Evolutionary conservation across 441 rosid species (phyloP).

Genomic region (Populus trichocarpa): DNA sequence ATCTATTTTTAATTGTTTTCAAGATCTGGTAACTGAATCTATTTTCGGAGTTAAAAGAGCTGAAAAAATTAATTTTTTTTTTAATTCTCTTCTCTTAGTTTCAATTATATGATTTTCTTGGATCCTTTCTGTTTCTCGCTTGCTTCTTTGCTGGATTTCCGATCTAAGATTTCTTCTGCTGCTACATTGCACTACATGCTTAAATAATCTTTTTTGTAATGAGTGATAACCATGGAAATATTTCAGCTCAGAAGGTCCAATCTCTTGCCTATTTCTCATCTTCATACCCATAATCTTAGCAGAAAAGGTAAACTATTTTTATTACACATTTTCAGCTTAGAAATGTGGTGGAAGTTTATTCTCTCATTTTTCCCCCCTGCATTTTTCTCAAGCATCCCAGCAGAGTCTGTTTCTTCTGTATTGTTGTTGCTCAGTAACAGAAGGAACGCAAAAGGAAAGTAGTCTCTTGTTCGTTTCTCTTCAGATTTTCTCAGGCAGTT

Average conservation of each 20-base stretch:
- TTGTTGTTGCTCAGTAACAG: background rate
- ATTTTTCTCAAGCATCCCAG: background rate
- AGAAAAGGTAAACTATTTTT: slow-evolving; percentile 28
- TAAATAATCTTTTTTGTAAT: slow-evolving; percentile 5
- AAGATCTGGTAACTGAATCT: slow-evolving; percentile 24
- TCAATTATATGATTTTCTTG: slow-evolving; percentile 14
- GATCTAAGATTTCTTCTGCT: slow-evolving; percentile 18
- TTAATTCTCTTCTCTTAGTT: background rate
- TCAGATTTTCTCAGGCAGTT: background rate
- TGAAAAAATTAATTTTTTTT: background rate
- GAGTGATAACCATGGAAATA: slow-evolving; percentile 47
- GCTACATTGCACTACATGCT: slow-evolving; percentile 6
- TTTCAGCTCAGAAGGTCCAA: slow-evolving; percentile 34
- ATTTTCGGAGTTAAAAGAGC: background rate
- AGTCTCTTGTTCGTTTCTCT: background rate
- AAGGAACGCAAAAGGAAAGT: background rate
- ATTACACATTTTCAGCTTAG: background rate
- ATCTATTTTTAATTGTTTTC: slow-evolving; percentile 4
- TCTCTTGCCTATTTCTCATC: slow-evolving; percentile 11
- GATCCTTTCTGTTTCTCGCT: slow-evolving; percentile 22
- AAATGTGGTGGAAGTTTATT: background rate
- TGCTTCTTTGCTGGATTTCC: slow-evolving; percentile 22
- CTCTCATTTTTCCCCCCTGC: background rate
- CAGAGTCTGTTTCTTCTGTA: slow-evolving; percentile 1
- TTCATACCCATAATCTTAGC: slow-evolving; percentile 29